Percentiles rank a stretch among this genome's conserved stretches.
Conservation (phyloP, 129 eudicot genomes). For the Chrysanthemum seticuspe region DNA sequence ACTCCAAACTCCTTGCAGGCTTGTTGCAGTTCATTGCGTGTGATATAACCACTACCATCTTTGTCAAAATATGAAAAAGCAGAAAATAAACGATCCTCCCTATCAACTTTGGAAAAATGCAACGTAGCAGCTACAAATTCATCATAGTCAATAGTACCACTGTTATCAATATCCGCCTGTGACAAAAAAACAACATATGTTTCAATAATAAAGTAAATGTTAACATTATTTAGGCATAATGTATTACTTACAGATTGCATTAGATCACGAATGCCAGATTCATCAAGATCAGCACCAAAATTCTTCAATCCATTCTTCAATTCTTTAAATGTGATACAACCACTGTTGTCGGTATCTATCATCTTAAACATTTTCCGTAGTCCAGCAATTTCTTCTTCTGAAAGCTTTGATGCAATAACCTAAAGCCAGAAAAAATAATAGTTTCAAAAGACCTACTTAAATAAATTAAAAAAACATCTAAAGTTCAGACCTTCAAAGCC, state of each 20-base stretch:
- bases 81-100: slow-evolving; percentile 56
- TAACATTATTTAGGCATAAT: not conserved
- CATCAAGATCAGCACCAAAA: slow-evolving; percentile 65
- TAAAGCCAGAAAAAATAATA: slow-evolving; percentile 5
- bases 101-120: slow-evolving; percentile 55
- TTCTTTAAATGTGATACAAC: slow-evolving; percentile 65
- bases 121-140: slow-evolving; percentile 79
- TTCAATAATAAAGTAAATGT: not conserved
- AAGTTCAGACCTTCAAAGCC: slow-evolving; percentile 62
- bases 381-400: slow-evolving; percentile 76
- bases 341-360: slow-evolving; percentile 67
- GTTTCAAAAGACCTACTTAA: not conserved
- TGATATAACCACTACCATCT: slow-evolving; percentile 80
- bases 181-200: slow-evolving; percentile 11
- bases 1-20: slow-evolving; percentile 70
- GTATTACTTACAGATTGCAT: slow-evolving; percentile 52
- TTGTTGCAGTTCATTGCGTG: slow-evolving; percentile 60
- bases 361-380: slow-evolving; percentile 58
- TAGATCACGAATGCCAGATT: slow-evolving; percentile 53
- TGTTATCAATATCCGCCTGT: slow-evolving; percentile 73
- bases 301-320: slow-evolving; percentile 58
- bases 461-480: not conserved
- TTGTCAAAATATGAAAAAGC: slow-evolving; percentile 74
- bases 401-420: slow-evolving; percentile 70
- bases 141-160: slow-evolving; percentile 63